Base-by-base conservation (phyloP, 1,284 basidiomycete genomes). In the Pisolithus thermaeus region DNA sequence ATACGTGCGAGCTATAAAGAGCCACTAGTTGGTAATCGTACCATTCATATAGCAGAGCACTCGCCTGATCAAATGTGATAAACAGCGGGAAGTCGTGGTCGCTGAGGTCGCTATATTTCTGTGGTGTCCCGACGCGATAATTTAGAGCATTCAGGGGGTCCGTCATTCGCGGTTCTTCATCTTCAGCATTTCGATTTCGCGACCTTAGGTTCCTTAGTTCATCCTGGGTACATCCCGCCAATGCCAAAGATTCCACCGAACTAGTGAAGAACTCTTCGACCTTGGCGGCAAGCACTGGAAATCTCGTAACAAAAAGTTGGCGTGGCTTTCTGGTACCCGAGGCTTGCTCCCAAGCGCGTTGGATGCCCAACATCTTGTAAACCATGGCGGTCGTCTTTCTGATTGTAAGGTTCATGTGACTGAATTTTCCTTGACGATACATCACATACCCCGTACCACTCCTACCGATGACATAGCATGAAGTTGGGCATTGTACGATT, bases 371-470 rank as follows among this genome's bases (percentile, higher is more conserved):
- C 76, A 87, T 87, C 66, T 85, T 86, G 71, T 81, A 84, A 0
- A 87, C 66, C 76, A 87, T 84, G 0, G 83, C 86, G 0, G 84
- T 87, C 0, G 84, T 88, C 75, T 89, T 87, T 4, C 84, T 86
- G 44, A 9, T n/a, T 1, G 2, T n/a, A n/a, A 25, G 41, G 18
- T 50, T 49, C 56, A 22, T 20, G 56, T 47, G n/a, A 37, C 39
- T 38, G 1, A 14, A 20, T 43, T 6, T 44, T 11, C 41, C 35
- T n/a, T 7, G 18, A 32, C 18, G 11, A 8, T 25, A 25, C 6
- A 27, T 16, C 28, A 49, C 70, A 14, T 63, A 84, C 83, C 85
- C 84, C 0, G 85, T 88, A 3, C 86, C 86, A 57, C 84, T 87
- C 35, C 86, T 71, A 0, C 85, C 86, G 3, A 87, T 59, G n/a